Evolutionary conservation across 2,329 filamentous ascomycete genomes (phyloP).

Genomic region (Bipolaris bicolor): DNA sequence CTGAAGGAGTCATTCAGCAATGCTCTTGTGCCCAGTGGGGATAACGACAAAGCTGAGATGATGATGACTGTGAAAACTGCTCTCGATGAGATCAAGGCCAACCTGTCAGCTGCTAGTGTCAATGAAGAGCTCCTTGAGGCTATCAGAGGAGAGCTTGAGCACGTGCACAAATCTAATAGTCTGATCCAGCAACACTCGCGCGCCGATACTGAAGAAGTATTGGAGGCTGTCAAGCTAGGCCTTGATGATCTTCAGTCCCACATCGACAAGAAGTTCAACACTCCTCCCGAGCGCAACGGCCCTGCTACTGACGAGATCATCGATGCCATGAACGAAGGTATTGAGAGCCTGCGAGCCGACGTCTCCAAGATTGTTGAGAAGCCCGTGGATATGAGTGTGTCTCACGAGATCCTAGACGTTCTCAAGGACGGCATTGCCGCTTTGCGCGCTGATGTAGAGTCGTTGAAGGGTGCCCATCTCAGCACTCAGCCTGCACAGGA

Average conservation of each 20-base stretch:
- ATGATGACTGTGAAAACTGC: slow-evolving; percentile 47
- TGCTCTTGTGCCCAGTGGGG: slow-evolving; percentile 49
- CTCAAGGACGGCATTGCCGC: slow-evolving; percentile 80
- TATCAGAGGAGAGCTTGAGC: slow-evolving; percentile 58
- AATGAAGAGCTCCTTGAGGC: slow-evolving; percentile 60
- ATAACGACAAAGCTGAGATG: slow-evolving; percentile 50
- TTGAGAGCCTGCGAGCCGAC: slow-evolving; percentile 77
- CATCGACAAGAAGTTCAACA: slow-evolving; percentile 60
- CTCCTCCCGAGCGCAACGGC: slow-evolving; percentile 59
- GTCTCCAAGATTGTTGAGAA: slow-evolving; percentile 77
- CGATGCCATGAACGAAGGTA: slow-evolving; percentile 69
- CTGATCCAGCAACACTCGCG: slow-evolving; percentile 50
- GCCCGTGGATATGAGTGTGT: slow-evolving; percentile 80
- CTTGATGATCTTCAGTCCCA: slow-evolving; percentile 58
- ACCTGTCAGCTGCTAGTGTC: slow-evolving; percentile 40
- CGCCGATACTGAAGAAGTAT: slow-evolving; percentile 56
- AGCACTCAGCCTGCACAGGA: slow-evolving; percentile 48
- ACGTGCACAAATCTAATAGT: slow-evolving; percentile 52
- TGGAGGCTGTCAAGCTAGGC: slow-evolving; percentile 57
- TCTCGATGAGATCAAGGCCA: slow-evolving; percentile 48
- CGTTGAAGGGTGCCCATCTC: slow-evolving; percentile 63
- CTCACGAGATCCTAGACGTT: slow-evolving; percentile 87
- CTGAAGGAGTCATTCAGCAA: slow-evolving; percentile 53
- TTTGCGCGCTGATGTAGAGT: slow-evolving; percentile 78
- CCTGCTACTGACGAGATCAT: slow-evolving; percentile 64